Conservation (phyloP, 2,329 filamentous ascomycete species). For the Sporothrix pseudoabietina region DNA sequence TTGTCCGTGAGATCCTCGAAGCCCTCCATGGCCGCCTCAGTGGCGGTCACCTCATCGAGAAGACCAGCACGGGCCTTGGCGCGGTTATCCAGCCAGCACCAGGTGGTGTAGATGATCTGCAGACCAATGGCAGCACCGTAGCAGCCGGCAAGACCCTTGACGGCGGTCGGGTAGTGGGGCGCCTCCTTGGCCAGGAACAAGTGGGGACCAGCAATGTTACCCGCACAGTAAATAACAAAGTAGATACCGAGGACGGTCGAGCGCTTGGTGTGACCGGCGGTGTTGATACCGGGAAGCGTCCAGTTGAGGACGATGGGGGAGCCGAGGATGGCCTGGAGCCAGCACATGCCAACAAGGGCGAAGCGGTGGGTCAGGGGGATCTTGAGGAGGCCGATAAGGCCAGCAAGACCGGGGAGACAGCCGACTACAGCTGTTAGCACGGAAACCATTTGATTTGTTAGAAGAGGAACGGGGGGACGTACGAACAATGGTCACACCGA, state of each 20-base stretch:
- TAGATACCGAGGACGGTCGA: conserved; percentile 52
- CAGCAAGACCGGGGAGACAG: conserved; percentile 43
- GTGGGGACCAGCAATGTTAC: conserved; percentile 34
- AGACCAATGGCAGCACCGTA: conserved; percentile 33
- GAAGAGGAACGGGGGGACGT: neutral
- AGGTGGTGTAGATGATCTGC: conserved; percentile 31
- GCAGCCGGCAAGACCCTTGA: conserved; percentile 32
- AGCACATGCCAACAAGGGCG: conserved; percentile 55
- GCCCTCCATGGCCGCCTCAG: conserved; percentile 31
- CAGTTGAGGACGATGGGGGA: conserved; percentile 55
- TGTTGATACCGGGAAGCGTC: conserved; percentile 52
- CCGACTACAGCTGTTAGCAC: conserved; percentile 22
- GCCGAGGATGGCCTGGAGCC: conserved; percentile 54
- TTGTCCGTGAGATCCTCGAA: conserved; percentile 34
- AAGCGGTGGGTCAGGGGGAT: conserved; percentile 50
- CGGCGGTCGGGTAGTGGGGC: conserved; percentile 33
- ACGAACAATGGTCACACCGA: conserved; percentile 35
- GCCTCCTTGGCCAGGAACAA: conserved; percentile 32
- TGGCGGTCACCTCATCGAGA: conserved; percentile 13
- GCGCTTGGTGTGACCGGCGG: conserved; percentile 56
- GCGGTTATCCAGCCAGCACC: conserved; percentile 31
- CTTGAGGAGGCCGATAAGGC: conserved; percentile 53
- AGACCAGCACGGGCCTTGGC: conserved; percentile 29
- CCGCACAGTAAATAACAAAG: conserved; percentile 38
- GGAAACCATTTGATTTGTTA: neutral